Evolutionary conservation across 1,284 basidiomycete species (phyloP).

Genomic region (Pisolithus thermaeus): DNA sequence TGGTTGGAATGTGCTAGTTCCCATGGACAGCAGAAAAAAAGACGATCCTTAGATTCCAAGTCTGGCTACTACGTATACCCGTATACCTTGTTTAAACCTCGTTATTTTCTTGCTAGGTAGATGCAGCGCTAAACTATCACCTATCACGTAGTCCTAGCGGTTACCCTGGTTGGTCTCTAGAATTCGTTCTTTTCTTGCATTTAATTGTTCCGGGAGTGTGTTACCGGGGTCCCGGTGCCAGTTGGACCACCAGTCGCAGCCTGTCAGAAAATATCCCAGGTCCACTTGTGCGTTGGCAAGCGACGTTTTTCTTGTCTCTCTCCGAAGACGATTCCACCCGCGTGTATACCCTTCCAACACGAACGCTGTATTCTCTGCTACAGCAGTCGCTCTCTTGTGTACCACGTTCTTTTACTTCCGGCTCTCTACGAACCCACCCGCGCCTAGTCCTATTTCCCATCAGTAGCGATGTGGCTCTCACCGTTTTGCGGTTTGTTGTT

Average conservation of each 20-base stretch:
- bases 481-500: conserved; percentile 21
- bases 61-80: conserved; percentile 25
- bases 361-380: conserved; percentile 12
- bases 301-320: conserved; percentile 11
- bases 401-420: conserved; percentile 19
- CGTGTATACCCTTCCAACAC: conserved; percentile 4
- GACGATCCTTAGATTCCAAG: conserved; percentile 4
- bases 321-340: neutral
- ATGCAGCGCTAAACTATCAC: too few species aligned
- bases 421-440: conserved; percentile 9
- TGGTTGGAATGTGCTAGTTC: neutral
- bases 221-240: conserved; percentile 13
- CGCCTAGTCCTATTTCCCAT: too few species aligned
- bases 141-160: neutral
- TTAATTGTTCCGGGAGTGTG: neutral
- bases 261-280: neutral
- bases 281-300: too few species aligned
- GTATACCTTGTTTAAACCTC: conserved; percentile 12
- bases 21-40: conserved; percentile 7
- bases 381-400: conserved; percentile 24
- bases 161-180: neutral
- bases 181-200: neutral
- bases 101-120: neutral
- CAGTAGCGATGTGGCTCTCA: conserved; percentile 11
- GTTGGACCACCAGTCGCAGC: neutral